These are phyloP conservation scores for Esteya vermicola DNA, from an alignment of 2,329 filamentous ascomycete genomes.

Conservation along the genomic window DNA sequence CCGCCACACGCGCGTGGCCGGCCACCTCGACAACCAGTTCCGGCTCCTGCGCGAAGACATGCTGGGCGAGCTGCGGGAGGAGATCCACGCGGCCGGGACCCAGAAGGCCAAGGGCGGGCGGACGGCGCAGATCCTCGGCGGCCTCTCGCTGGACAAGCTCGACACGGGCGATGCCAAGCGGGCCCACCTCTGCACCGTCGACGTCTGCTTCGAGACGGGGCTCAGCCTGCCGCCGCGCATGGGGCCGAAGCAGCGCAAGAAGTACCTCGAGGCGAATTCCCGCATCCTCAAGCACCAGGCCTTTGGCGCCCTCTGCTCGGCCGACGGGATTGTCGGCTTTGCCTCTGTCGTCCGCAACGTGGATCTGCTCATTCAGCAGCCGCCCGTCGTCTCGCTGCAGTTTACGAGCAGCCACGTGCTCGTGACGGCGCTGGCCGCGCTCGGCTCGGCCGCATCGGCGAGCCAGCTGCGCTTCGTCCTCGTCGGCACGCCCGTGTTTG, in stretches of 20 bases:
- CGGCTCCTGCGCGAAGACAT: conserved; percentile 59
- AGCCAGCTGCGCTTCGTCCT: conserved; percentile 36
- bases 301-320: conserved; percentile 44
- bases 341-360: conserved; percentile 39
- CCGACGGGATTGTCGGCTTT: conserved; percentile 40
- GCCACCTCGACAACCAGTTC: conserved; percentile 57
- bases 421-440: conserved; percentile 26
- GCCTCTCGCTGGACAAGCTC: background rate
- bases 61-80: conserved; percentile 48
- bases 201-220: background rate
- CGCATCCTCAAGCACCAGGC: conserved; percentile 43
- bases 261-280: conserved; percentile 29
- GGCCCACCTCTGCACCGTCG: background rate
- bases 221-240: background rate
- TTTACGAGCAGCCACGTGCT: conserved; percentile 33
- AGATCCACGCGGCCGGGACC: conserved; percentile 30
- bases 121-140: background rate
- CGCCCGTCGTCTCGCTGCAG: conserved; percentile 35
- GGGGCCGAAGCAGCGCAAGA: conserved; percentile 8
- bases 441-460: conserved; percentile 20
- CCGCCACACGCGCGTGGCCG: conserved; percentile 21
- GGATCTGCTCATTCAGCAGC: conserved; percentile 23
- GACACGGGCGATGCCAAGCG: background rate
- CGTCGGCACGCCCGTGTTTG: conserved; percentile 52
- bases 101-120: conserved; percentile 1